Conservation (phyloP, 148 eudicot genomes). For the Selenicereus undatus region DNA sequence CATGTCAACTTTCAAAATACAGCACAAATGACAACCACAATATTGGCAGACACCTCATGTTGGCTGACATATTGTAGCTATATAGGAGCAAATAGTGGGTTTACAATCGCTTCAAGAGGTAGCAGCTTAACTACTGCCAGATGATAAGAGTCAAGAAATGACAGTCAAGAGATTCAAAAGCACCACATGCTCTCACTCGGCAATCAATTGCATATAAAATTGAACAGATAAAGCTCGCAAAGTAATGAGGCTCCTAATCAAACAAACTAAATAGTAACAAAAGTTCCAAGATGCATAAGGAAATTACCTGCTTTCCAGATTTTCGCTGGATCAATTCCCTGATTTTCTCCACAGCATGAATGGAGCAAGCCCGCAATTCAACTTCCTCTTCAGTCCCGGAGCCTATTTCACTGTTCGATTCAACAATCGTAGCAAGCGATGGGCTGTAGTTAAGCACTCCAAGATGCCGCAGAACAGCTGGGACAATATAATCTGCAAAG, state of each 20-base stretch:
- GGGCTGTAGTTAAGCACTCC: slow-evolving; percentile 64
- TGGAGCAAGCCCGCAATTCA: slow-evolving; percentile 74
- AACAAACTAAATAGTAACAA: not conserved
- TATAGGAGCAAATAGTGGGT: not conserved
- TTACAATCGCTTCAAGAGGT: not conserved
- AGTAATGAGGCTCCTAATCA: not conserved
- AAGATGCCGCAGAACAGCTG: slow-evolving; percentile 77
- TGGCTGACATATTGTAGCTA: not conserved
- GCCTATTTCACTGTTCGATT: slow-evolving; percentile 45
- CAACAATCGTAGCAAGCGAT: slow-evolving; percentile 45
- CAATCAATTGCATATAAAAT: not conserved
- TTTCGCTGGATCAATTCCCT: slow-evolving; percentile 56
- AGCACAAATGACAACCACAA: too few species aligned
- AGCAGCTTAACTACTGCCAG: not conserved
- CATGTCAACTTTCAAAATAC: too few species aligned
- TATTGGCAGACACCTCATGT: too few species aligned
- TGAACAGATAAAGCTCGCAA: not conserved
- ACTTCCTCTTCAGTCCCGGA: slow-evolving; percentile 87
- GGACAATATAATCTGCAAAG: slow-evolving; percentile 89
- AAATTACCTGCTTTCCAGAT: slow-evolving; percentile 60
- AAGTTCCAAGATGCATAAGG: not conserved
- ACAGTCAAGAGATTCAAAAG: not conserved
- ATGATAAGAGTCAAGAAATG: not conserved
- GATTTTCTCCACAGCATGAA: slow-evolving; percentile 72
- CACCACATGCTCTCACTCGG: too few species aligned